Evolutionary conservation across 1,139 yeast genomes (phyloP), one percentile per base, ranked within the genome.

Genomic region (Yamadazyma kanchanaburiensis): DNA sequence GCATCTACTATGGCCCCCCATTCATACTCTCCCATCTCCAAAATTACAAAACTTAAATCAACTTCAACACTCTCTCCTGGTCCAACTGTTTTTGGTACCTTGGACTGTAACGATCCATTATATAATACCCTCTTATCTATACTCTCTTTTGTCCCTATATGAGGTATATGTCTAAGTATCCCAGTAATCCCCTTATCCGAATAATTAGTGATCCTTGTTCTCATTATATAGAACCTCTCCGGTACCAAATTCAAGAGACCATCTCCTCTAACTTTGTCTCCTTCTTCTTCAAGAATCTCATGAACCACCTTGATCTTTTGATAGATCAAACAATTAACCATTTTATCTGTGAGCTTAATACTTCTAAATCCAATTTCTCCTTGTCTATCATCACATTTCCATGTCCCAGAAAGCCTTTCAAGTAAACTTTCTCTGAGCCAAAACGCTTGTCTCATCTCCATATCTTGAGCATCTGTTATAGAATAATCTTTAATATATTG

Each of bases 381-480:
- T 1, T 46, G 31, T 28, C 33, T 33, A 14, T 48, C 45, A 3
- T 38, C 38, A 11, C 67, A 58, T 12, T 43, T 49, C 97, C 97
- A 89, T 2, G 54, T 43, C 2, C 95, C 96, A 3, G 56, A 52
- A 10, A 91, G 46, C 17, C 65, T 63, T 25, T 70, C 67, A 32
- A 91, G 58, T 2, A 91, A 52, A 33, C 70, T 66, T 34, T 82
- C 78, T 33, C 95, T 61, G 35, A 83, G 71, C 98, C 98, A 91
- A 53, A 88, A 91, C 5, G 74, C 60, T 40, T 78, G 79, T 36
- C 77, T 68, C 57, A 77, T 70, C 25, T 42, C 51, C 40, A 58
- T 65, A 35, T 73, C 84, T 34, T 71, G 80, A 44, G 57, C 71
- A 3, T 73, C 77, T 0, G 77, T 60, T 17, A 78, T 49, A 30